Base-by-base conservation (phyloP, 495 filamentous ascomycete genomes). In the Xylaria intraflava region DNA sequence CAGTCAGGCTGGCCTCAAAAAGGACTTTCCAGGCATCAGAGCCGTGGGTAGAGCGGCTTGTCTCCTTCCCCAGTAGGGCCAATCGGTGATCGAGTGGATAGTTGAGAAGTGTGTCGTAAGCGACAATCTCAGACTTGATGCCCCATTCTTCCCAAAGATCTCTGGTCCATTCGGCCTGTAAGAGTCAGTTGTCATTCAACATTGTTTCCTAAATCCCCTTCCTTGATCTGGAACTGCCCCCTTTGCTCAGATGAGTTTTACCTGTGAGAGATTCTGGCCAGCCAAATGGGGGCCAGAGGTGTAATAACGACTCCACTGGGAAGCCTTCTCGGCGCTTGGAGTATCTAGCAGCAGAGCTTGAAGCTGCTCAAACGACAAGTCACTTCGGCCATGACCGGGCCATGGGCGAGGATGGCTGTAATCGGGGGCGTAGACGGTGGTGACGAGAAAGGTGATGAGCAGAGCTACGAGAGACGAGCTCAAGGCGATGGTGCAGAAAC, bases 51-150 rank as follows among this genome's bases (percentile, higher is more conserved):
- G 59, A 35, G 9, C 33, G 17, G 8, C 5, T 17, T 17, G 43
- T 33, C 19, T 26, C 26, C 55, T 80, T 82, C 66, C 90, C 78
- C 36, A 94, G 69, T 38, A 97, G 69, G 26, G 87, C 87, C 53
- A 97, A 68, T 2, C 89, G 77, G 58, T 94, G 89, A 38, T 83
- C 85, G 14, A 83, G 57, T 2, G 93, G 93, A 61, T 95, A 96
- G 65, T 97, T 97, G 56, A 96, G 69, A 58, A 95, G 96, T 31
- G 88, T 80, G 61, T 96, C 90, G 64, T 98, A 97, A 16, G 85
- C 69, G 19, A 84, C 83, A 58, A 98, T 84, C 4, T 73, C 76
- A 17, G 82, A 79, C 55, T 80, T 69, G 49, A 98, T 72, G 3
- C 93, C 94, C 64, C 87, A 93, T 57, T 90, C 83, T 58, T 84